Conservation (phyloP, 768 basidiomycete species). For the Macrocybe gigantea region DNA sequence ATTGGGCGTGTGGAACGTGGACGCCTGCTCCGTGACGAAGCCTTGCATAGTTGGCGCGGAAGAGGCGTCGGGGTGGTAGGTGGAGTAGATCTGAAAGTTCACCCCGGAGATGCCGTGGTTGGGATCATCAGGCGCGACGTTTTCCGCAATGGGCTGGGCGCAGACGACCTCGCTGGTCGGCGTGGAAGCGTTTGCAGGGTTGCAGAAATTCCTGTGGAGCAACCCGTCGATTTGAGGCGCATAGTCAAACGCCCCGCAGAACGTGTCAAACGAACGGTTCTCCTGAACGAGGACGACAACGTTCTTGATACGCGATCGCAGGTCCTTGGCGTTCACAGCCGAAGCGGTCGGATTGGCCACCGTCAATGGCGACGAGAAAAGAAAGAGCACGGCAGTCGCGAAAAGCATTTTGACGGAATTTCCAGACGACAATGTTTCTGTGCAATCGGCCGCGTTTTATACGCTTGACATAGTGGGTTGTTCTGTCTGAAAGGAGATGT, state of each 20-base stretch:
- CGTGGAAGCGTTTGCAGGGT: constrained; percentile 13
- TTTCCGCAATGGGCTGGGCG: constrained; percentile 12
- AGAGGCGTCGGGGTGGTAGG: constrained; percentile 15
- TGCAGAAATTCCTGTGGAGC: constrained; percentile 16
- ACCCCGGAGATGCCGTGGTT: constrained; percentile 19
- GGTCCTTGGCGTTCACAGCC: no score
- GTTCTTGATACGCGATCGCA: constrained; percentile 7
- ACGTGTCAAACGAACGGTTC: constrained; percentile 24
- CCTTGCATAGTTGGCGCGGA: constrained; percentile 15
- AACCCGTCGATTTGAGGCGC: constrained; percentile 13
- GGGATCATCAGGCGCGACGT: constrained; percentile 16
- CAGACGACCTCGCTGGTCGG: constrained; percentile 13
- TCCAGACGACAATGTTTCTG: no score
- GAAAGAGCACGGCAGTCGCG: no score
- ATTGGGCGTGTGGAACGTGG: constrained; percentile 10
- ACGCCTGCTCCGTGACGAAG: constrained; percentile 17
- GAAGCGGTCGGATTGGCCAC: no score
- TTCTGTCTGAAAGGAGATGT: no score
- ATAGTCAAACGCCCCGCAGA: constrained; percentile 18
- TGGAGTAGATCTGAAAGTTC: constrained; percentile 17
- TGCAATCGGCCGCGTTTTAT: no score
- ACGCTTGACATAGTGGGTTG: no score
- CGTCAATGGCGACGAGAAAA: no score
- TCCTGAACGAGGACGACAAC: constrained; percentile 21
- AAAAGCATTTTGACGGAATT: no score